These are phyloP conservation scores for Chlorencoelia australis DNA, from an alignment of 2,329 filamentous ascomycete genomes.

Conservation along the genomic window DNA sequence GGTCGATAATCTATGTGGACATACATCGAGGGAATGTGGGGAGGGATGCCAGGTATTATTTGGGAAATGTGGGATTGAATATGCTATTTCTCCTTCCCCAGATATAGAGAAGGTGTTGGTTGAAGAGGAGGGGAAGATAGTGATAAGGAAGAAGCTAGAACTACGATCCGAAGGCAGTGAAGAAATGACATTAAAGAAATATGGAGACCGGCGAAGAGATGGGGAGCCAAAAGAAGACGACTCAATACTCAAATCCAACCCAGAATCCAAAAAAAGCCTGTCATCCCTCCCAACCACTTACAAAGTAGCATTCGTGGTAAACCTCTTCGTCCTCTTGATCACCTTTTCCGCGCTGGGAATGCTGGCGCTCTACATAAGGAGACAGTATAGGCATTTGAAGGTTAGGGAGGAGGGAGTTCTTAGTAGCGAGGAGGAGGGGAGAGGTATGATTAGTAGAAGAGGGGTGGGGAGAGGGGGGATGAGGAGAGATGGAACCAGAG, in stretches of 20 bases:
- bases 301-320: conserved; percentile 6
- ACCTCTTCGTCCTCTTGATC: conserved; percentile 6
- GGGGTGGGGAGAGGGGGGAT: background rate
- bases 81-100: too few relatives aligned
- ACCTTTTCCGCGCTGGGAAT: conserved; percentile 5
- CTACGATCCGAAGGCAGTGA: background rate
- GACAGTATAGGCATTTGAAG: conserved; percentile 2
- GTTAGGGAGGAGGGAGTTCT: conserved; percentile 1
- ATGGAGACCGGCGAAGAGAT: too few relatives aligned
- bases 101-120: too few relatives aligned
- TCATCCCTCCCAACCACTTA: conserved; percentile 5
- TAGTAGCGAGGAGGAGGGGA: conserved; percentile 3
- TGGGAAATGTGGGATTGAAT: too few relatives aligned
- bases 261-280: background rate
- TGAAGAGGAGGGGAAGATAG: too few relatives aligned
- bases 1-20: too few relatives aligned
- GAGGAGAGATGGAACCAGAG: background rate
- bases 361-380: conserved; percentile 4
- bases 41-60: too few relatives aligned
- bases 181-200: too few relatives aligned
- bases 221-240: conserved; percentile 2
- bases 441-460: conserved; percentile 6
- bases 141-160: background rate
- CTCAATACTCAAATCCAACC: background rate
- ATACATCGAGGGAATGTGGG: too few relatives aligned